Evolutionary conservation across 2,329 filamentous ascomycete genomes (phyloP).

Genomic region (Epichloe glyceriae): DNA sequence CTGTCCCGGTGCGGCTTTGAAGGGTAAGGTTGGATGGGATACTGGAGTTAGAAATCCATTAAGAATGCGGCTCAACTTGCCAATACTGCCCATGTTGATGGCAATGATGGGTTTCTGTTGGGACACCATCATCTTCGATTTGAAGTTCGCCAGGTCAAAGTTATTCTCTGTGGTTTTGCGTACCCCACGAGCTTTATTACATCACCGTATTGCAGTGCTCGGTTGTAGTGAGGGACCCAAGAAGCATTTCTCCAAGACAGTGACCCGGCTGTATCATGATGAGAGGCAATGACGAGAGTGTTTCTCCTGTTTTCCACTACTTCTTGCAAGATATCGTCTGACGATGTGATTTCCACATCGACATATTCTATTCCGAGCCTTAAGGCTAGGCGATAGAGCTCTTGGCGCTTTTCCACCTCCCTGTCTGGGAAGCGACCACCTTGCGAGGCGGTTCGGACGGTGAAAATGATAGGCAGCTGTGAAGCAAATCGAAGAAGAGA

Average conservation of each 20-base stretch:
- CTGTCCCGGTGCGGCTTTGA: conserved; percentile 88
- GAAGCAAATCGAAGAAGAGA: conserved; percentile 62
- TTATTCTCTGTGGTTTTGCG: conserved; percentile 71
- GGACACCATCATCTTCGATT: conserved; percentile 55
- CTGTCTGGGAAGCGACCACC: conserved; percentile 79
- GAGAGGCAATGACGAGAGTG: conserved; percentile 83
- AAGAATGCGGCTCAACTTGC: conserved; percentile 79
- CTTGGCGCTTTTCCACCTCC: conserved; percentile 54
- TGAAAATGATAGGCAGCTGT: conserved; percentile 79
- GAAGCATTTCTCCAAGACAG: conserved; percentile 87
- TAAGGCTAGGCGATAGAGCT: conserved; percentile 66
- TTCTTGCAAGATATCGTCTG: conserved; percentile 58
- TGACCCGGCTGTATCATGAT: conserved; percentile 71
- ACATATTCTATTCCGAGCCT: conserved; percentile 84
- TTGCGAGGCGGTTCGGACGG: conserved; percentile 72
- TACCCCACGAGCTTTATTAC: conserved; percentile 88
- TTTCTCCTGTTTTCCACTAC: conserved; percentile 54
- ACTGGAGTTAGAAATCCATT: conserved; percentile 94
- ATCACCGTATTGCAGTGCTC: conserved; percentile 78
- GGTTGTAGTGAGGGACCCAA: conserved; percentile 85
- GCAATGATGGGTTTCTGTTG: conserved; percentile 80
- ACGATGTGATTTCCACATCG: conserved; percentile 81
- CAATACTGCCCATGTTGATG: conserved; percentile 84
- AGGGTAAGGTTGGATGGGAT: conserved; percentile 76
- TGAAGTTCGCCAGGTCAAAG: conserved; percentile 72